Evolutionary conservation across 2,329 filamentous ascomycete species (phyloP), one percentile per base, ranked within the genome.

Genomic region (Diaporthe vaccinii): DNA sequence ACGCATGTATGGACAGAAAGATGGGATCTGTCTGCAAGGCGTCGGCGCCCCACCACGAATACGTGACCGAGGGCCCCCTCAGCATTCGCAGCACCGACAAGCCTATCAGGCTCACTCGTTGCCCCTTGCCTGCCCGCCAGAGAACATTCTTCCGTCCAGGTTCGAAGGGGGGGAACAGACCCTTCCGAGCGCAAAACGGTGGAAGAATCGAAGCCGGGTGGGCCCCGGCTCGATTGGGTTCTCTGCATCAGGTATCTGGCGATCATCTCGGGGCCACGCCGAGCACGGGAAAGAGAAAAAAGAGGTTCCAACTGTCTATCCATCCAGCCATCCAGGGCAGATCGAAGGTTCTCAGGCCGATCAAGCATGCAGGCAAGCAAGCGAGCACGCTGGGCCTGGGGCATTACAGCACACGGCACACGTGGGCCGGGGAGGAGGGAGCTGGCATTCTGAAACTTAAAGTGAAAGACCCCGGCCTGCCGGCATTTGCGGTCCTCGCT

Each of bases 401-500:
- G 34, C 57, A 36, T 20, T 20, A 49, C 41, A 14, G 39, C 59
- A 65, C 41, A n/a, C 9, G 2, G 17, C 62, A 68, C 44, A 68
- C 62, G 62, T 68, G 62, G 62, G 46, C 31, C 44, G 44, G 62
- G 41, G 28, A 10, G 61, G 10, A 31, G 41, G 25, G 25, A 20
- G 39, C 17, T 44, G 59, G 14, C 14, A 2, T 28, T 51, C 65
- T 53, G 46, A 68, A 68, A 68, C 46, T 53, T 68, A 34, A 67
- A 68, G 53, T 20, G 12, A 20, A 25, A 46, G n/a, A 14, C 44
- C 31, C 65, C 65, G 46, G 65, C 14, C 46, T 41, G 65, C 34
- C 65, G 65, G 65, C 46, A 68, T 28, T 53, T 53, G 65, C 46
- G 65, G 46, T 10, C 46, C 65, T 68, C 28, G 65, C 46, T 36